These are phyloP conservation scores for Trifolium fragiferum DNA, from an alignment of 306 rosid genomes.

Conservation along the genomic window DNA sequence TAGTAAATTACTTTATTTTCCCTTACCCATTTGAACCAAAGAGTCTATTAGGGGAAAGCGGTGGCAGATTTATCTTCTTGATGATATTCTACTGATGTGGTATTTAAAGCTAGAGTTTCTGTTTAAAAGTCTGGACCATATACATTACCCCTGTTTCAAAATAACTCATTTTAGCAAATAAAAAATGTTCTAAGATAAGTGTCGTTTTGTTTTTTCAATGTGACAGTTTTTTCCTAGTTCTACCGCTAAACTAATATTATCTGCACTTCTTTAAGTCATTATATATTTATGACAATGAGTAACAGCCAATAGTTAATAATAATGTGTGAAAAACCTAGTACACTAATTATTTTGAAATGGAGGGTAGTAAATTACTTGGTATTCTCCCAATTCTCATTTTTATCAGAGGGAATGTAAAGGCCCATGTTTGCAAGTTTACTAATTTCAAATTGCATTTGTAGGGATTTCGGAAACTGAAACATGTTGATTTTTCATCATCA, in stretches of 20 bases:
- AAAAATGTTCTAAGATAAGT: too few species aligned
- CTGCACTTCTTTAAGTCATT: too few species aligned
- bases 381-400: constrained; percentile 23
- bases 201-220: too few species aligned
- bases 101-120: constrained; percentile 13
- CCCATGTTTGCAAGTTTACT: constrained; percentile 27
- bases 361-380: not conserved
- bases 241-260: too few species aligned
- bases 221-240: too few species aligned
- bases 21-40: not conserved
- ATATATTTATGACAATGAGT: too few species aligned
- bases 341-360: too few species aligned
- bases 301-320: too few species aligned
- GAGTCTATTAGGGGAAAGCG: constrained; percentile 7
- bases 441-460: constrained; percentile 49
- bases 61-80: too few species aligned
- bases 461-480: constrained; percentile 82
- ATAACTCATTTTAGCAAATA: too few species aligned
- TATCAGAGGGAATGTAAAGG: constrained; percentile 16
- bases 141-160: not conserved
- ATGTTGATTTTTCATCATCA: constrained; percentile 92
- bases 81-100: constrained; percentile 11
- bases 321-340: too few species aligned
- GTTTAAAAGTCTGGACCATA: not conserved
- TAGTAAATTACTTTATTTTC: not conserved